These are phyloP conservation scores for Daldinia caldariorum DNA, from an alignment of 495 filamentous ascomycete genomes.

Conservation along the genomic window DNA sequence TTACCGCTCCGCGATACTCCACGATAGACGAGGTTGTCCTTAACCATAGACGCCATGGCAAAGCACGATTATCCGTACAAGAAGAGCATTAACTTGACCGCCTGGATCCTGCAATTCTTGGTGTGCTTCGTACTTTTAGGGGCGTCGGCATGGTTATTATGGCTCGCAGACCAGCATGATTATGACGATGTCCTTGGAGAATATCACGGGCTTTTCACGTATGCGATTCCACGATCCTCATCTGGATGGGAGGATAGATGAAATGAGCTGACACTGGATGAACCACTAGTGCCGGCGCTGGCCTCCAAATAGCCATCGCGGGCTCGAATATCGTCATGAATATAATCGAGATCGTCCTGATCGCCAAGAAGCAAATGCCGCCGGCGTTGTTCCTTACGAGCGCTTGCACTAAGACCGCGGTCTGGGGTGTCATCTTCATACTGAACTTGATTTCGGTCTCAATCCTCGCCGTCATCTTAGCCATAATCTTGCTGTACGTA, in stretches of 20 bases:
- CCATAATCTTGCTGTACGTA: slow-evolving; percentile 35
- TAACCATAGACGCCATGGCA: slow-evolving; percentile 19
- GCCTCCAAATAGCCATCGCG: slow-evolving; percentile 35
- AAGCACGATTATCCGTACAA: slow-evolving; percentile 39
- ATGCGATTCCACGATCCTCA: neutral
- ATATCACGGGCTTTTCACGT: slow-evolving; percentile 23
- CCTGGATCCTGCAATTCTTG: slow-evolving; percentile 39
- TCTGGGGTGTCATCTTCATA: slow-evolving; percentile 39
- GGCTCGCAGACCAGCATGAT: neutral
- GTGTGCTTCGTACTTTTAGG: slow-evolving; percentile 33
- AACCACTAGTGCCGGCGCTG: slow-evolving; percentile 22
- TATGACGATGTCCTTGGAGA: neutral
- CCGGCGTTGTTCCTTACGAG: slow-evolving; percentile 32
- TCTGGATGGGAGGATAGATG: neutral
- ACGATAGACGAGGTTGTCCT: slow-evolving; percentile 5
- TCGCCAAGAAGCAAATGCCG: slow-evolving; percentile 32
- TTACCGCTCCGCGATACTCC: too few species aligned
- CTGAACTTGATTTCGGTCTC: slow-evolving; percentile 19
- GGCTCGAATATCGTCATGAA: slow-evolving; percentile 35
- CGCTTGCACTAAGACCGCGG: slow-evolving; percentile 36
- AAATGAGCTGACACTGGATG: slow-evolving; percentile 22
- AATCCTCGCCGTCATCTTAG: slow-evolving; percentile 27
- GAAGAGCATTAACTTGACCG: slow-evolving; percentile 38
- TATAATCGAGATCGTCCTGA: slow-evolving; percentile 42
- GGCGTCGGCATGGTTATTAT: slow-evolving; percentile 25